Evolutionary conservation across 2,329 filamentous ascomycete genomes (phyloP).

Genomic region (Verticillium alfalfae): DNA sequence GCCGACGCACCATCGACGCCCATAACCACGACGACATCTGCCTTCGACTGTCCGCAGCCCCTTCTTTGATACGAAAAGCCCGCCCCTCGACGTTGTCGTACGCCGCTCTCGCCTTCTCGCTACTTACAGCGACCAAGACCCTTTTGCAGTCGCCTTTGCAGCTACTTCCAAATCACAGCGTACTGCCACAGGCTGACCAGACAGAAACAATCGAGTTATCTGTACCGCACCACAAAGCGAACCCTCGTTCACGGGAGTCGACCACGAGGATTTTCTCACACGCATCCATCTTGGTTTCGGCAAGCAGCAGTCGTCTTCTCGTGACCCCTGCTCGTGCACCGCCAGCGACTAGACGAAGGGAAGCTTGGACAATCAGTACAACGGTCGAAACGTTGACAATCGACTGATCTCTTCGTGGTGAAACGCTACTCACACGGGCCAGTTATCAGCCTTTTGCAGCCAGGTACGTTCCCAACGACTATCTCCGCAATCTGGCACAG

Average conservation of each 20-base stretch:
- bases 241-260: not conserved
- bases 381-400: slow-evolving; percentile 6
- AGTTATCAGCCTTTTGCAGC: not conserved
- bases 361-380: not conserved
- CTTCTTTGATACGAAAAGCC: not conserved
- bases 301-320: not conserved
- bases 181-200: slow-evolving; percentile 18
- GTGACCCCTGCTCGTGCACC: not conserved
- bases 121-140: not conserved
- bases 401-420: slow-evolving; percentile 4
- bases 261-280: slow-evolving; percentile 4
- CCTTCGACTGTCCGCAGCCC: not conserved
- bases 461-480: slow-evolving; percentile 7
- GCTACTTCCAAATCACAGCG: slow-evolving; percentile 4
- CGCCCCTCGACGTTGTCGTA: not conserved
- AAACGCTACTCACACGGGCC: slow-evolving; percentile 10
- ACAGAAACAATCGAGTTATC: slow-evolving; percentile 17
- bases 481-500: not conserved
- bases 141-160: slow-evolving; percentile 3
- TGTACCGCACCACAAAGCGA: slow-evolving; percentile 7
- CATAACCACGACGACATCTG: slow-evolving; percentile 1
- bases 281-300: not conserved
- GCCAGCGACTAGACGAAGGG: not conserved
- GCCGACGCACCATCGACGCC: not conserved
- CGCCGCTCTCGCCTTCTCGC: not conserved